Evolutionary conservation across 768 basidiomycete genomes (phyloP).

Genomic region (Tylopilus cervinicoccineus): DNA sequence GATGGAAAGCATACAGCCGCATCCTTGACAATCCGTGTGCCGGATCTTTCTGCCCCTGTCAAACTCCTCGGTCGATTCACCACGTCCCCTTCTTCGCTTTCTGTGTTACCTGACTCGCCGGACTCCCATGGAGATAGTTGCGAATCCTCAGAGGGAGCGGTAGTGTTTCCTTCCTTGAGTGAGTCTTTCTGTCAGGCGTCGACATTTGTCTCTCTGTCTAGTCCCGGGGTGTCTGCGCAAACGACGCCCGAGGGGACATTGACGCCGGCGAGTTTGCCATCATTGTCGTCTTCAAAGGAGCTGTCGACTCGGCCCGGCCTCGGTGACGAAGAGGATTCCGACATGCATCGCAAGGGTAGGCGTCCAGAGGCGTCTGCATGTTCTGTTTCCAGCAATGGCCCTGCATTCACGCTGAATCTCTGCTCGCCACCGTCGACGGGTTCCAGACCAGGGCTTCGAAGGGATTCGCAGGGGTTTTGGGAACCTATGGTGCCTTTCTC

Average conservation of each 20-base stretch:
- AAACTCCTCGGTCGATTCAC: slow-evolving; percentile 14
- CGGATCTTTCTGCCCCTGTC: slow-evolving; percentile 15
- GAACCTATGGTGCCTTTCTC: slow-evolving; percentile 15
- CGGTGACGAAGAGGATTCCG: slow-evolving; percentile 1
- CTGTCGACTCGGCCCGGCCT: neutral
- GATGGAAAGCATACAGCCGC: neutral
- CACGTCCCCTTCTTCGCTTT: slow-evolving; percentile 4
- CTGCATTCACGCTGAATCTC: slow-evolving; percentile 5
- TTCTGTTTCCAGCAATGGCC: slow-evolving; percentile 1
- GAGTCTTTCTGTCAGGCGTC: slow-evolving; percentile 19
- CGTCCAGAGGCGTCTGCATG: neutral
- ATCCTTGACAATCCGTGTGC: slow-evolving; percentile 2
- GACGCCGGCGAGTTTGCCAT: slow-evolving; percentile 5
- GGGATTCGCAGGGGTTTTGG: slow-evolving; percentile 28
- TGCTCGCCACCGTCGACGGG: slow-evolving; percentile 10
- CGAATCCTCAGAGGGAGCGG: slow-evolving; percentile 9
- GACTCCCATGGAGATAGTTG: neutral
- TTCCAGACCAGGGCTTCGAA: slow-evolving; percentile 13
- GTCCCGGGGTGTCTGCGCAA: slow-evolving; percentile 6
- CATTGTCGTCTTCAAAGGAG: neutral
- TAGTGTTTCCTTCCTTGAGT: slow-evolving; percentile 26
- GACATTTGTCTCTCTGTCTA: neutral
- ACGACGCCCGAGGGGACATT: slow-evolving; percentile 8
- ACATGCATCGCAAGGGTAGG: neutral
- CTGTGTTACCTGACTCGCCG: neutral